These are phyloP conservation scores for Parastagonospora nodorum DNA, from an alignment of 2,329 filamentous ascomycete genomes.

Conservation along the genomic window DNA sequence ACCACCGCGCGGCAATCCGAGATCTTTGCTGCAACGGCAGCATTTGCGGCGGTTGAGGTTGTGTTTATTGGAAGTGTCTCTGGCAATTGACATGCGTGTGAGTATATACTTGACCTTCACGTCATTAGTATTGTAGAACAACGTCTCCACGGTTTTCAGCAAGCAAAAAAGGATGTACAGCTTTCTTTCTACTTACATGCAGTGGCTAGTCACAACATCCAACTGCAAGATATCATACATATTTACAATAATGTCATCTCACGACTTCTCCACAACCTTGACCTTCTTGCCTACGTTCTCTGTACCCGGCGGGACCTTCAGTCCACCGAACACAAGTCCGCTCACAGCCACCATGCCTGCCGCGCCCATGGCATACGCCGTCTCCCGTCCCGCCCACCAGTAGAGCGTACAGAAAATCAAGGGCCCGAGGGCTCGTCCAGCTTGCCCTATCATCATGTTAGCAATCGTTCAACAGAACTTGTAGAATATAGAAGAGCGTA, in stretches of 20 bases:
- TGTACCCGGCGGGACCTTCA: constrained; percentile 66
- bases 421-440: constrained; percentile 84
- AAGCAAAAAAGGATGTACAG: neutral
- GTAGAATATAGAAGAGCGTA: constrained; percentile 23
- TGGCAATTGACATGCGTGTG: too few species aligned
- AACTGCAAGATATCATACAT: too few species aligned
- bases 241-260: neutral
- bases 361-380: constrained; percentile 81
- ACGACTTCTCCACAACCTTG: constrained; percentile 8
- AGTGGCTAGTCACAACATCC: too few species aligned
- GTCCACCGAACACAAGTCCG: constrained; percentile 69
- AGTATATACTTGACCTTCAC: too few species aligned
- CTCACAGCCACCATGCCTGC: constrained; percentile 78
- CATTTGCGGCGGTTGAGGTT: too few species aligned
- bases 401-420: constrained; percentile 92
- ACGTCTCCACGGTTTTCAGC: too few species aligned
- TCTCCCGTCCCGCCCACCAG: constrained; percentile 94
- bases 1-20: too few species aligned
- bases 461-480: neutral
- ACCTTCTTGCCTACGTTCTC: constrained; percentile 35
- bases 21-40: too few species aligned
- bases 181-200: too few species aligned
- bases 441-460: constrained; percentile 67
- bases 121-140: too few species aligned
- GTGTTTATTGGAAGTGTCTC: too few species aligned